Percentiles rank a stretch among this genome's conserved stretches.
Conservation (phyloP, 192 early-diverging fungal species). For the Backusella tarrabulga region DNA sequence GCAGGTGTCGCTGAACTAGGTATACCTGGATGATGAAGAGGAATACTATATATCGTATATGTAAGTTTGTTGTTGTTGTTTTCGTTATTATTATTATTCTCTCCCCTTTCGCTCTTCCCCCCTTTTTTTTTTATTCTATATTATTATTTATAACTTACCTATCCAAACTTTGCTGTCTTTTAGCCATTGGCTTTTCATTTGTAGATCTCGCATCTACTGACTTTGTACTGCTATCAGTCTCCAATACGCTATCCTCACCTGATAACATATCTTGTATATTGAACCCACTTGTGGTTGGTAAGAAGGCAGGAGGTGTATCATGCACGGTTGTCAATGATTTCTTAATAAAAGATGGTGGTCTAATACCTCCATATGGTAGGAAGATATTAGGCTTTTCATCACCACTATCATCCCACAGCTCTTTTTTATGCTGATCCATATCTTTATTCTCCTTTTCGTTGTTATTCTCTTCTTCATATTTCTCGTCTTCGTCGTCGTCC, state of each 20-base stretch:
- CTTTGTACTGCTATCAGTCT: background rate
- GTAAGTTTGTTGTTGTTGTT: background rate
- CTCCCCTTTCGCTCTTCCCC: background rate
- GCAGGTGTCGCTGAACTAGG: slow-evolving; percentile 26
- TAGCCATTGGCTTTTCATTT: background rate
- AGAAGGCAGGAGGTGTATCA: background rate
- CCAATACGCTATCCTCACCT: background rate
- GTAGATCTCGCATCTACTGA: background rate
- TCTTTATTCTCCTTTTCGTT: background rate
- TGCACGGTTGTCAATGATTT: slow-evolving; percentile 6
- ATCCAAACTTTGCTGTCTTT: background rate
- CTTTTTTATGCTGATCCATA: background rate
- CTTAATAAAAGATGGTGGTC: background rate
- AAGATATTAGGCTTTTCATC: background rate
- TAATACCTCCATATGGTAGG: background rate
- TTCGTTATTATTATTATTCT: background rate
- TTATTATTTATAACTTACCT: slow-evolving; percentile 12
- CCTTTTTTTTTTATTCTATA: background rate
- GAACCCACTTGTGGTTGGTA: background rate
- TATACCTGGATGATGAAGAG: slow-evolving; percentile 33
- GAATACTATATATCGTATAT: slow-evolving; percentile 26
- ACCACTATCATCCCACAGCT: background rate
- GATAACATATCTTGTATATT: background rate
- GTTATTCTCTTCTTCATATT: background rate
- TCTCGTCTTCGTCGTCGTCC: background rate